Evolutionary conservation across 345 rosid species (phyloP).

Genomic region (Schrenkiella parvula): DNA sequence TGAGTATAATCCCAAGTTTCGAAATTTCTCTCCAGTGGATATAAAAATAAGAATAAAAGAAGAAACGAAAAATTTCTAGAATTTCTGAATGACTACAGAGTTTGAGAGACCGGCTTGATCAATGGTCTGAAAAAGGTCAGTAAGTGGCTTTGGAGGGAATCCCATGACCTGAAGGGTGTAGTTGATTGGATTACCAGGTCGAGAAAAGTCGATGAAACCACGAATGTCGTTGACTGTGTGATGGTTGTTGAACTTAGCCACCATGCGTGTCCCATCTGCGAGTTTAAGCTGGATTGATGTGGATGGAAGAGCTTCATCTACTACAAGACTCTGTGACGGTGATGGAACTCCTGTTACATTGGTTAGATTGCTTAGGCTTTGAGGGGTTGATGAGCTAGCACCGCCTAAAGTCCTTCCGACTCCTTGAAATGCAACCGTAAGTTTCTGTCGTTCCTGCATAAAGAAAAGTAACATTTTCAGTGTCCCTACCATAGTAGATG

Average conservation of each 20-base stretch:
- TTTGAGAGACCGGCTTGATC: slow-evolving; percentile 81
- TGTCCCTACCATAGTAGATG: neutral
- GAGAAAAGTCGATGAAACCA: slow-evolving; percentile 54
- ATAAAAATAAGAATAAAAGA: neutral
- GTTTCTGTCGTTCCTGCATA: slow-evolving; percentile 71
- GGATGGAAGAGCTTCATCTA: slow-evolving; percentile 64
- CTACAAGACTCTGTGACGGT: slow-evolving; percentile 38
- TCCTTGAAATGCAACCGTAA: slow-evolving; percentile 72
- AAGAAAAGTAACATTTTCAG: neutral
- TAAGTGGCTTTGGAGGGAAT: slow-evolving; percentile 86
- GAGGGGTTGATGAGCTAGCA: slow-evolving; percentile 38
- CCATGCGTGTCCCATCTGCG: slow-evolving; percentile 79
- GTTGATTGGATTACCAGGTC: slow-evolving; percentile 50
- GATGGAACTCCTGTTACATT: slow-evolving; percentile 21
- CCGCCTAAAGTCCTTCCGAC: slow-evolving; percentile 91
- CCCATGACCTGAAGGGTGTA: slow-evolving; percentile 92
- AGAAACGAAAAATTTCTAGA: slow-evolving; percentile 34
- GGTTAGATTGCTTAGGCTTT: slow-evolving; percentile 29
- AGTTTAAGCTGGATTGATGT: slow-evolving; percentile 85
- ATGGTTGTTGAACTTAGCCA: slow-evolving; percentile 62
- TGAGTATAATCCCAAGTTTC: neutral
- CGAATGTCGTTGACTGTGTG: slow-evolving; percentile 68
- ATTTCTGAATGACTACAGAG: slow-evolving; percentile 82
- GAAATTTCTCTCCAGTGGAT: neutral
- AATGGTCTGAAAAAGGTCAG: slow-evolving; percentile 56